Percentiles rank a stretch among this genome's conserved stretches.
Evolutionary conservation across 2,329 filamentous ascomycete species (phyloP).

Genomic region (Aphanoascus verrucosus): DNA sequence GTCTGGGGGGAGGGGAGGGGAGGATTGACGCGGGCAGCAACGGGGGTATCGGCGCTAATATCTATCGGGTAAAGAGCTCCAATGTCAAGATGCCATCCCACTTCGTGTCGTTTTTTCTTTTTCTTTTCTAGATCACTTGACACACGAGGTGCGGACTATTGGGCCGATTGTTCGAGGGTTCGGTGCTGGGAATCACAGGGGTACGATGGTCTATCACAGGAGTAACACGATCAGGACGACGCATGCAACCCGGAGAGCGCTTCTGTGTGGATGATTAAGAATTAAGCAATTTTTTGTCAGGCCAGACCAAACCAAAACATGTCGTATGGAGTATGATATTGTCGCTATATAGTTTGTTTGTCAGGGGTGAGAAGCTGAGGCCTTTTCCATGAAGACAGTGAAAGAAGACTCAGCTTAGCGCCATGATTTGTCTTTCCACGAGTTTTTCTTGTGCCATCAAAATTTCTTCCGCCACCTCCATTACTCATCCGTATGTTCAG

Average conservation of each 20-base stretch:
- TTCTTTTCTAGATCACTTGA: conserved; percentile 9
- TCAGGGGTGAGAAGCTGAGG: neutral
- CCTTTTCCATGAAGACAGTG: conserved; percentile 6
- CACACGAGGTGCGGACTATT: neutral
- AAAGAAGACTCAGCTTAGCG: neutral
- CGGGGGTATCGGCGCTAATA: neutral
- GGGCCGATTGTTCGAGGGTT: neutral
- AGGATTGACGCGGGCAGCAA: conserved; percentile 4
- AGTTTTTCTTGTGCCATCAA: neutral
- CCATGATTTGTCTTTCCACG: neutral
- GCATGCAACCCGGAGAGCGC: neutral
- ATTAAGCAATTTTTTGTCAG: conserved; percentile 1
- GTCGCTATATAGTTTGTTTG: neutral
- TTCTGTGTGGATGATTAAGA: conserved; percentile 6
- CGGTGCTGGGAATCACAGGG: neutral
- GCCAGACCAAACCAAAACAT: neutral
- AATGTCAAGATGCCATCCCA: neutral
- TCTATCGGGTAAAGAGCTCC: neutral
- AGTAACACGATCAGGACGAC: neutral
- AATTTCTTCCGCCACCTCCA: conserved; percentile 1
- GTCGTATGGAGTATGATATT: neutral
- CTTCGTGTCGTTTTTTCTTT: neutral
- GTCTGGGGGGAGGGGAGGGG: no score
- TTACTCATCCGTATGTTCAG: neutral
- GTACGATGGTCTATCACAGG: neutral